phyloP scores from a whole-genome alignment of 352 stramenopile species.

The Phytophthora fragariaefolia region DNA sequence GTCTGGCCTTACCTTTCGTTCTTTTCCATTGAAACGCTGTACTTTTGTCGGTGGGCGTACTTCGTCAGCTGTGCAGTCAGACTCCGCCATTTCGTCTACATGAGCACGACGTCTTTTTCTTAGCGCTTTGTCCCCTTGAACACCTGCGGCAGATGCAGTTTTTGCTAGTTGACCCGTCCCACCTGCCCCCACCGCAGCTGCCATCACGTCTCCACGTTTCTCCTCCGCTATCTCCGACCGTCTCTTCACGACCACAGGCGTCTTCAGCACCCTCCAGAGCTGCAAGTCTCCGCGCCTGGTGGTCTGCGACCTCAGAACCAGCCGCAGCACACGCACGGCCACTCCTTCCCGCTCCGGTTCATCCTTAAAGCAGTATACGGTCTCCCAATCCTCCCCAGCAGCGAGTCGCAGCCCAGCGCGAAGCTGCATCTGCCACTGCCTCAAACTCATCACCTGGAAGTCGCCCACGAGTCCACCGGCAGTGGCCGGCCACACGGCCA shows the following conservation, averaged over 20 bases:
- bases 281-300: neutral
- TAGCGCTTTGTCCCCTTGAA: conserved; percentile 8
- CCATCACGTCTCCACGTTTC: too few relatives aligned
- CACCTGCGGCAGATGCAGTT: neutral
- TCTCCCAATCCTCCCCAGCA: conserved; percentile 24
- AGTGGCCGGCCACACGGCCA: conserved; percentile 25
- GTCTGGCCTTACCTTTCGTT: neutral
- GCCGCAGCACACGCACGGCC: conserved; percentile 34
- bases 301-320: conserved; percentile 9
- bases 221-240: neutral
- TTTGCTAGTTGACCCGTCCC: neutral
- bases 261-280: conserved; percentile 24
- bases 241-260: neutral
- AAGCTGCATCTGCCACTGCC: conserved; percentile 41
- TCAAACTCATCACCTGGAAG: conserved; percentile 35
- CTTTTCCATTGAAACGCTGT: neutral
- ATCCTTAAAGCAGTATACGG: conserved; percentile 51
- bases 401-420: conserved; percentile 35
- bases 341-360: conserved; percentile 32
- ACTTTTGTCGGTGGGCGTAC: conserved; percentile 20
- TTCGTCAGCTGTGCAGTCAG: conserved; percentile 5
- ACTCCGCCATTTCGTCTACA: neutral
- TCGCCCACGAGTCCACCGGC: conserved; percentile 24
- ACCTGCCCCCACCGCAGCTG: too few relatives aligned
- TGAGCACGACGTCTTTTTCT: conserved; percentile 6